A percentile compares a stretch with the other conserved stretches of the same genome.
phyloP scores from a whole-genome alignment of 2,329 filamentous ascomycete species.

The Venturia oleaginea region DNA sequence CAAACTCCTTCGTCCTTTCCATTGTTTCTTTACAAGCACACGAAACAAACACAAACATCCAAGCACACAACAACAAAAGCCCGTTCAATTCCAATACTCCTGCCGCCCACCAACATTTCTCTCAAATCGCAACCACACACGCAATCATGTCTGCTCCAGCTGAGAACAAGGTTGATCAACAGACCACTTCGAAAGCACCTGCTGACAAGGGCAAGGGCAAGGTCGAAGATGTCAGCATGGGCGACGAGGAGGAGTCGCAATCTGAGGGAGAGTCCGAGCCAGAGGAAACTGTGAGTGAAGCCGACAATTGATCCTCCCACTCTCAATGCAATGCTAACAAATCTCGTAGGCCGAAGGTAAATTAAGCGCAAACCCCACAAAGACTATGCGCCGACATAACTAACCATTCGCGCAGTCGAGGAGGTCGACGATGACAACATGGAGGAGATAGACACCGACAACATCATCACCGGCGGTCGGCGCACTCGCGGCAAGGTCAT shows the following conservation, averaged over 20 bases:
- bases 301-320: background rate
- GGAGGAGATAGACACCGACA: conserved; percentile 82
- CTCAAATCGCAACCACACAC: background rate
- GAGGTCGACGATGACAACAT: conserved; percentile 73
- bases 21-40: background rate
- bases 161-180: conserved; percentile 4
- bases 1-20: background rate
- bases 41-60: background rate
- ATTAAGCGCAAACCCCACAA: conserved; percentile 4
- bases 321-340: background rate
- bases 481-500: conserved; percentile 90
- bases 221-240: conserved; percentile 57
- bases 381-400: conserved; percentile 15
- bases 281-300: conserved; percentile 38
- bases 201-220: conserved; percentile 79
- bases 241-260: conserved; percentile 53
- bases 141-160: conserved; percentile 7
- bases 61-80: background rate
- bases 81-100: background rate
- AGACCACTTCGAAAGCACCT: conserved; percentile 7
- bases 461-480: conserved; percentile 70
- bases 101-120: background rate
- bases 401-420: conserved; percentile 37
- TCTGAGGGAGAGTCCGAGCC: conserved; percentile 60
- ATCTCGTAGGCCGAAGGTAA: conserved; percentile 1